Evolutionary conservation across 805 yeast species (phyloP).

Genomic region (Metschnikowia matae): DNA sequence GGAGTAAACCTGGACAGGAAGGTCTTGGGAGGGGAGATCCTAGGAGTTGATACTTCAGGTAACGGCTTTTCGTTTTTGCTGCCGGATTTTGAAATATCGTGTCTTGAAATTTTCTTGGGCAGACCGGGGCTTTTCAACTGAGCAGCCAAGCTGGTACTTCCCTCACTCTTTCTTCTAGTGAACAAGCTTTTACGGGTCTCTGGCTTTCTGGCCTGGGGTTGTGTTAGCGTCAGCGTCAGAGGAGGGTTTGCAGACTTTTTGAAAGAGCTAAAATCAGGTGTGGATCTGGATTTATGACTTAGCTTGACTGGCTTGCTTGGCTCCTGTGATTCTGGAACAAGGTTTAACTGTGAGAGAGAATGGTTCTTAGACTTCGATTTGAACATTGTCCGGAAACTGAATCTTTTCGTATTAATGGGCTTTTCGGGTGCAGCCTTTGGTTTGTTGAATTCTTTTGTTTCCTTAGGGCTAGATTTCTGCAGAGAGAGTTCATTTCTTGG

Average conservation of each 20-base stretch:
- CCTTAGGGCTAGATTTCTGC: not conserved
- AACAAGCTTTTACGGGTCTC: slow-evolving; percentile 1
- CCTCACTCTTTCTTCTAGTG: slow-evolving; percentile 1
- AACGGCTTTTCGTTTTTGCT: not conserved
- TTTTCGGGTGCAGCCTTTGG: slow-evolving; percentile 5
- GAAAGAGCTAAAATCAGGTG: slow-evolving; percentile 24
- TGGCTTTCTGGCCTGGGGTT: not conserved
- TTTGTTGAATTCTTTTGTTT: not conserved
- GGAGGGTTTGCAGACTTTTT: slow-evolving; percentile 4
- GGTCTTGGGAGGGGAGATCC: not conserved
- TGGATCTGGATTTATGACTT: slow-evolving; percentile 27
- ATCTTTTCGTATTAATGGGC: slow-evolving; percentile 24
- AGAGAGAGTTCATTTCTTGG: not conserved
- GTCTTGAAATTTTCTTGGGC: not conserved
- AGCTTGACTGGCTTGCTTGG: slow-evolving; percentile 17
- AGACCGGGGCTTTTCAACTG: not conserved
- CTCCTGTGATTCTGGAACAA: slow-evolving; percentile 8
- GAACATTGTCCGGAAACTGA: slow-evolving; percentile 37
- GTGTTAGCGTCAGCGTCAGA: slow-evolving; percentile 15
- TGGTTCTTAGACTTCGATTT: slow-evolving; percentile 34
- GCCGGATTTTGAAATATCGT: not conserved
- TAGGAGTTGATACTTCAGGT: not conserved
- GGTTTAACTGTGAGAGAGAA: slow-evolving; percentile 15
- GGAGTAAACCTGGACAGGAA: not conserved
- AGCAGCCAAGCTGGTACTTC: not conserved